These are phyloP conservation scores for Zea luxurians DNA, from an alignment of 176 grass and related monocot genomes.

Conservation along the genomic window DNA sequence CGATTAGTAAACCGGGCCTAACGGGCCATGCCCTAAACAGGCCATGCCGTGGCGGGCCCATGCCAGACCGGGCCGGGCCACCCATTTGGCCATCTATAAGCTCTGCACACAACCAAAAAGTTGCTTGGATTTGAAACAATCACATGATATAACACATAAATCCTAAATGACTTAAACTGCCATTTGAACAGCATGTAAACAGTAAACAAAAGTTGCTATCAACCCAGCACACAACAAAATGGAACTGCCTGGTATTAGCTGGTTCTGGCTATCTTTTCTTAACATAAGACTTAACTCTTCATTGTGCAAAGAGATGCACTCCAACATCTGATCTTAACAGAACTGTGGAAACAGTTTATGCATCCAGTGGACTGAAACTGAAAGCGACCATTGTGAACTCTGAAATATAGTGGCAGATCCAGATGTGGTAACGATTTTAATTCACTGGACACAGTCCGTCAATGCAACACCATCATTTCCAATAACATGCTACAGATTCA, in stretches of 20 bases:
- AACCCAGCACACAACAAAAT: no score
- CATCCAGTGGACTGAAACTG: neutral
- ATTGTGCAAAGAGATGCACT: neutral
- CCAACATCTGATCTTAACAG: neutral
- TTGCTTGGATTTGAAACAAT: neutral
- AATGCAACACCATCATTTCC: no score
- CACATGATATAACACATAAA: neutral
- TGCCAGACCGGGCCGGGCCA: no score
- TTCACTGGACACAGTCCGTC: no score
- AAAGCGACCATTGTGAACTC: neutral
- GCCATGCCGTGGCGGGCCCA: no score
- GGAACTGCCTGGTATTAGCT: no score
- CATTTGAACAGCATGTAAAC: no score
- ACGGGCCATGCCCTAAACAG: no score
- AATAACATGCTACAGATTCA: neutral
- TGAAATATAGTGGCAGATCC: neutral
- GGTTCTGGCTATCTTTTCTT: no score
- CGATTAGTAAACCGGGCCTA: no score
- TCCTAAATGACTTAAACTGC: neutral
- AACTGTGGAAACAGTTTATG: neutral
- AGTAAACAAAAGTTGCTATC: no score
- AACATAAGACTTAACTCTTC: no score
- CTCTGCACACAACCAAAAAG: conserved; percentile 46
- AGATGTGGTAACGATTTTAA: neutral
- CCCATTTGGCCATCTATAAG: neutral